A percentile compares a stretch with the other conserved stretches of the same genome.
These are phyloP conservation scores for Tricholoma terreum DNA, from an alignment of 768 basidiomycete genomes.

Conservation along the genomic window DNA sequence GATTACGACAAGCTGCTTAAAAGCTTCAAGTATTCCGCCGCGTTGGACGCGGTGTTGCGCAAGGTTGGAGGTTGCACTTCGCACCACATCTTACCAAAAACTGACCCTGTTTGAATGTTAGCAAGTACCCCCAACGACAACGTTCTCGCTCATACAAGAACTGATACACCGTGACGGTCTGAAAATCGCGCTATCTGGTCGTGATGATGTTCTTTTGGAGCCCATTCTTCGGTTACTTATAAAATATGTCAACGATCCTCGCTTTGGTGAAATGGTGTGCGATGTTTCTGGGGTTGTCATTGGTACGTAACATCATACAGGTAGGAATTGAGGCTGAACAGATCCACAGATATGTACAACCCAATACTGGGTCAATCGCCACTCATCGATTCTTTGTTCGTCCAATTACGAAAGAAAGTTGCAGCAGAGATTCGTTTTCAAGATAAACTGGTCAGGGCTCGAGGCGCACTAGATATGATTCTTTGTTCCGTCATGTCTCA, in stretches of 20 bases:
- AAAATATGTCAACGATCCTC: constrained; percentile 83
- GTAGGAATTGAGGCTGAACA: constrained; percentile 3
- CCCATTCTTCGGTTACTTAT: constrained; percentile 85
- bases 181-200: constrained; percentile 77
- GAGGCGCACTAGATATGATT: constrained; percentile 91
- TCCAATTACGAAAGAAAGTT: constrained; percentile 81
- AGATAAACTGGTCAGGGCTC: constrained; percentile 74
- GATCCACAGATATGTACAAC: constrained; percentile 77
- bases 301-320: constrained; percentile 47
- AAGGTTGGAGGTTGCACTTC: constrained; percentile 48
- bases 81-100: not conserved
- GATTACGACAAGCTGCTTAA: constrained; percentile 91
- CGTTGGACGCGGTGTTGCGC: constrained; percentile 85
- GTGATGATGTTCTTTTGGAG: constrained; percentile 92
- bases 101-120: constrained; percentile 28
- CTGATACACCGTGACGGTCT: constrained; percentile 90
- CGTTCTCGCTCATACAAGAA: constrained; percentile 91
- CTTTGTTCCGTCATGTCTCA: constrained; percentile 49
- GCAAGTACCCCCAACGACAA: constrained; percentile 80
- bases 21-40: constrained; percentile 90
- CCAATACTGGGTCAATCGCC: constrained; percentile 94
- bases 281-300: constrained; percentile 79
- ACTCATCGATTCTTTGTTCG: constrained; percentile 82
- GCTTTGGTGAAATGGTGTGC: constrained; percentile 88
- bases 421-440: constrained; percentile 85